Base-by-base conservation (phyloP, 495 filamentous ascomycete genomes). In the Penicillium mononematosum region DNA sequence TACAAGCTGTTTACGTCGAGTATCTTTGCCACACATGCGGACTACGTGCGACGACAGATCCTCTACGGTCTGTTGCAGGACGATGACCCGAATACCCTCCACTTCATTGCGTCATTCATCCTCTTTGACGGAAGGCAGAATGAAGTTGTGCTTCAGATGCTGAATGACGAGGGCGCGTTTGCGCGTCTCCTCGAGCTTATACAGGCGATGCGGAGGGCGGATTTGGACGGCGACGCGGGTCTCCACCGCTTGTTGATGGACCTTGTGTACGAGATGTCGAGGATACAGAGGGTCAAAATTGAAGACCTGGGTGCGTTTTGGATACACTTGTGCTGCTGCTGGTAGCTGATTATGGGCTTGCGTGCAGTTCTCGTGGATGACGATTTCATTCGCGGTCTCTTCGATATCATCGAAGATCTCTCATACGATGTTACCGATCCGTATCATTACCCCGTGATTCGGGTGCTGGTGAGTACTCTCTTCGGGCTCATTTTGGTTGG, bases 261-360 rank as follows among this genome's bases (percentile, higher is more conserved):
- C 72, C 75, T 98, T 56, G 78, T 98, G 61, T 98, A 96, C 71
- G 94, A 98, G 78, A 96, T 97, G 90, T 95, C 90, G 42, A 83
- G 95, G 47, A 91, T 97, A 70, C 93, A 98, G 73, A 79, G 85
- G 46, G 68, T 98, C 19, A 85, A 83, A 59, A 74, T 79, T 53
- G 85, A 92, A 57, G 93, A 98, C 66, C 70, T 98, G 55, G 77
- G 88, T 81, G 79, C 75, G 80, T 75, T 56, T 39, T 12, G 38
- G 10, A 25, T 42, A 45, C 32, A 42, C 10, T 10, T 16, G 4
- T 47, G 20, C 12, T 31, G 5, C 4, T 42, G 31, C 32, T 31
- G 20, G 34, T 46, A 39, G 45, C 42, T 53, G 52, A 53, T 48
- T 25, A n/a, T 17, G 12, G 41, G 25, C 8, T 17, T 48, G 45